These are phyloP conservation scores for Talaromyces sp. DNA, from an alignment of 2,329 filamentous ascomycete species.

Conservation along the genomic window DNA sequence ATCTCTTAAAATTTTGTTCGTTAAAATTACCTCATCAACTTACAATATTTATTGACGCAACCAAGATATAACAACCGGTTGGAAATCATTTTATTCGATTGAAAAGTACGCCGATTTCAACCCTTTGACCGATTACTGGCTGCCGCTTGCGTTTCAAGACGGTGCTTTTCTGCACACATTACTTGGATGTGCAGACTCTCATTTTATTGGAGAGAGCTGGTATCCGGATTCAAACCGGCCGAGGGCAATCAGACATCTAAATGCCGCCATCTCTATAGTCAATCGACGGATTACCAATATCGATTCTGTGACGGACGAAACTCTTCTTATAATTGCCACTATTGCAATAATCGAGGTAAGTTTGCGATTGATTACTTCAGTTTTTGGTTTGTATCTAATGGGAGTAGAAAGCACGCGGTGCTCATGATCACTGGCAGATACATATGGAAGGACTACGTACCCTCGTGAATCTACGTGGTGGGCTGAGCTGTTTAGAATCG, in stretches of 20 bases:
- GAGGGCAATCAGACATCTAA: neutral
- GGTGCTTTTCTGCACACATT: constrained; percentile 5
- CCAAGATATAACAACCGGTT: constrained; percentile 5
- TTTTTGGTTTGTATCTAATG: neutral
- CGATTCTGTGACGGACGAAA: neutral
- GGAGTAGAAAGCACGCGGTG: neutral
- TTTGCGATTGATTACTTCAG: neutral
- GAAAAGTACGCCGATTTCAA: constrained; percentile 4
- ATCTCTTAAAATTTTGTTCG: constrained; percentile 8
- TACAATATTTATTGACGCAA: neutral
- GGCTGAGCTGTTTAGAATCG: constrained; percentile 2
- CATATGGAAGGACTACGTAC: constrained; percentile 6
- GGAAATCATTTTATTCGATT: constrained; percentile 6
- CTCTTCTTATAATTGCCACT: constrained; percentile 3
- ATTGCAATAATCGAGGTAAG: constrained; percentile 6
- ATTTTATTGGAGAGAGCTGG: neutral
- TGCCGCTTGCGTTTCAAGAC: constrained; percentile 3
- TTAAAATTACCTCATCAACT: neutral
- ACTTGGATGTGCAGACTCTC: constrained; percentile 5
- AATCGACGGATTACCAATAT: neutral
- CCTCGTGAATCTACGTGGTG: constrained; percentile 5
- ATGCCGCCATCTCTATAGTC: constrained; percentile 1
- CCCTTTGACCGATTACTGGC: constrained; percentile 7
- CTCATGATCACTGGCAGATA: constrained; percentile 3
- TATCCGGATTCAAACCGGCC: neutral